Evolutionary conservation across 1,139 yeast species (phyloP).

Genomic region (Hansenula lynferdii): DNA sequence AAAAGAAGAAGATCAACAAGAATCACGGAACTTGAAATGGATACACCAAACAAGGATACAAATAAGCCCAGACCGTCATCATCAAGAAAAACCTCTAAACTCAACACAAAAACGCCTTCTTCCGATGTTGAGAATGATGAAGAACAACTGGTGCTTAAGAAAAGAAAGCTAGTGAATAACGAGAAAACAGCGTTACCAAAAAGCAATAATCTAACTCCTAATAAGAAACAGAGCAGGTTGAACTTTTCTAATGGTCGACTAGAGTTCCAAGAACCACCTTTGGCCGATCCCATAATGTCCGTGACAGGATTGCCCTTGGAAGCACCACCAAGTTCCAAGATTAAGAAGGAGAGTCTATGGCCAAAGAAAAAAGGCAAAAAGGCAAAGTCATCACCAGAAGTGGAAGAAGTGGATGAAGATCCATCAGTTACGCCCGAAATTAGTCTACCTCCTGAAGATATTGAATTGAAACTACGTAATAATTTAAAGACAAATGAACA

Average conservation of each 20-base stretch:
- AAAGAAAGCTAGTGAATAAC: constrained; percentile 13
- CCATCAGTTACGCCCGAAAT: constrained; percentile 1
- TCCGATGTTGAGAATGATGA: no score
- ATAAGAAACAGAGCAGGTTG: background rate
- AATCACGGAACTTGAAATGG: constrained; percentile 2
- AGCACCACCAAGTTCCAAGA: constrained; percentile 50
- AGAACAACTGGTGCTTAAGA: constrained; percentile 7
- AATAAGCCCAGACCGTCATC: background rate
- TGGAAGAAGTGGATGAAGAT: constrained; percentile 4
- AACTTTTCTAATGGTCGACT: constrained; percentile 3
- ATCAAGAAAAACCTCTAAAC: no score
- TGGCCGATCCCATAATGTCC: constrained; percentile 37
- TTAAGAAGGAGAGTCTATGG: constrained; percentile 49
- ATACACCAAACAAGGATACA: no score
- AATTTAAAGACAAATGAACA: constrained; percentile 33
- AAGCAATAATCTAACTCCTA: background rate
- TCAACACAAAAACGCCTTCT: no score
- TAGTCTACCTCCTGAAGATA: background rate
- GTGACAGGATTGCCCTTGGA: constrained; percentile 69
- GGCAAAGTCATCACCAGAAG: constrained; percentile 5
- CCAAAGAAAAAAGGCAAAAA: constrained; percentile 24
- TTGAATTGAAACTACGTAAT: constrained; percentile 20
- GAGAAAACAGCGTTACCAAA: constrained; percentile 21
- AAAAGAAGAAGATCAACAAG: constrained; percentile 10
- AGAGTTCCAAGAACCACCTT: constrained; percentile 47